Percentiles rank a stretch among this genome's conserved stretches.
These are phyloP conservation scores for Raphanus sativus DNA, from an alignment of 345 rosid species.

Conservation along the genomic window DNA sequence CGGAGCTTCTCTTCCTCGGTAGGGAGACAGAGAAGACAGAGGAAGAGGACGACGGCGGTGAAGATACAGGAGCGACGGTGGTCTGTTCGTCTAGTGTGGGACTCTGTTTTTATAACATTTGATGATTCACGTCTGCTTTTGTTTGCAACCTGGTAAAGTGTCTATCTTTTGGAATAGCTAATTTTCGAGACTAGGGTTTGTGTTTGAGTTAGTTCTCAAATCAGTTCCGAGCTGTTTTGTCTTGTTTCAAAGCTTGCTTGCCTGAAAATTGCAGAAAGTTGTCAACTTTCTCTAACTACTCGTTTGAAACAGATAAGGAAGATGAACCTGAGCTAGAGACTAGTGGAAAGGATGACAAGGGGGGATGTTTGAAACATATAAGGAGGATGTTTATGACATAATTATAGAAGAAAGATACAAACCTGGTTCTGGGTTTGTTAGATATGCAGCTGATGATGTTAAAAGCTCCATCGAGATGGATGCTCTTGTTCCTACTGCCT, in stretches of 20 bases:
- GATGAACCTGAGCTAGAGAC: conserved; percentile 50
- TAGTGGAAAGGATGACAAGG: conserved; percentile 46
- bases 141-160: too few species aligned
- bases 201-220: neutral
- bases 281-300: conserved; percentile 5
- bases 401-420: conserved; percentile 83
- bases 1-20: too few species aligned
- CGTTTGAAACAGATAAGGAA: conserved; percentile 43
- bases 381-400: conserved; percentile 77
- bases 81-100: neutral
- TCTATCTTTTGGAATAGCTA: neutral
- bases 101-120: too few species aligned
- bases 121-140: too few species aligned
- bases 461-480: conserved; percentile 58
- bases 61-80: neutral
- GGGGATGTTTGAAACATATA: too few species aligned
- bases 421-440: conserved; percentile 36
- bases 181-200: neutral
- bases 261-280: neutral
- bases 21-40: too few species aligned
- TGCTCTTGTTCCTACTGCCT: conserved; percentile 44
- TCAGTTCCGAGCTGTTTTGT: neutral
- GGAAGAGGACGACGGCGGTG: neutral
- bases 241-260: neutral
- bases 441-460: conserved; percentile 47